phyloP scores from a whole-genome alignment of 2,329 filamentous ascomycete genomes.

The Neoarthrinium moseri region DNA sequence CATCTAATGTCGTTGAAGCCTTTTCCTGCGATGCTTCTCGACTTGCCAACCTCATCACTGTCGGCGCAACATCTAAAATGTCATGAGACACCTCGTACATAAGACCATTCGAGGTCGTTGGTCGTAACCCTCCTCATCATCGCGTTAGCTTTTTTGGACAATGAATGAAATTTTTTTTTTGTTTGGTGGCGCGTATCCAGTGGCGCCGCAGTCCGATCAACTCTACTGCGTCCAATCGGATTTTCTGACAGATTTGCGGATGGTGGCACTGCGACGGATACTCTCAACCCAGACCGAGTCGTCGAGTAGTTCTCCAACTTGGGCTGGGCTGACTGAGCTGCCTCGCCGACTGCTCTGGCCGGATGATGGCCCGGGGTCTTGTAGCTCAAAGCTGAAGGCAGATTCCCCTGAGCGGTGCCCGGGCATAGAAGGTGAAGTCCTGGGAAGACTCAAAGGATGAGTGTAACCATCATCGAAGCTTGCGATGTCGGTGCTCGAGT shows the following conservation, averaged over 20 bases:
- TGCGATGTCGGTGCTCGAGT: constrained; percentile 42
- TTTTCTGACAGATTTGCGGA: constrained; percentile 41
- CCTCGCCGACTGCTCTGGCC: constrained; percentile 56
- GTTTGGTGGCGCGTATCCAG: no score
- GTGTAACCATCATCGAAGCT: constrained; percentile 39
- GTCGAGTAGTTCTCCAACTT: constrained; percentile 82
- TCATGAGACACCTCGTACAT: no score
- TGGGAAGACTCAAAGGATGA: constrained; percentile 56
- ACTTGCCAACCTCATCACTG: no score
- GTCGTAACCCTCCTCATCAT: no score
- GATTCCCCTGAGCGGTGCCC: constrained; percentile 45
- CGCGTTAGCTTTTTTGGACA: no score
- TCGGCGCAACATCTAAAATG: no score
- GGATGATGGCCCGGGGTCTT: constrained; percentile 38
- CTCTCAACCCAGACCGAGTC: constrained; percentile 93
- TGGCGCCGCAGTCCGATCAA: no score
- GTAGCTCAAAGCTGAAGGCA: constrained; percentile 59
- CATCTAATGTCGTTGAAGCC: no score
- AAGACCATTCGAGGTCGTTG: no score
- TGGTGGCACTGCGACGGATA: constrained; percentile 83
- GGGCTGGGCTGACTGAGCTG: constrained; percentile 70
- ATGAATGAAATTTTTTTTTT: no score
- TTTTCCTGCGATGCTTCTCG: no score
- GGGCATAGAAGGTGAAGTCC: constrained; percentile 39
- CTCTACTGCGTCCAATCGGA: constrained; percentile 25